Percentiles rank a stretch among this genome's conserved stretches.
Conservation (phyloP, 176 grass and related monocot species). For the Zoysia pacifica region DNA sequence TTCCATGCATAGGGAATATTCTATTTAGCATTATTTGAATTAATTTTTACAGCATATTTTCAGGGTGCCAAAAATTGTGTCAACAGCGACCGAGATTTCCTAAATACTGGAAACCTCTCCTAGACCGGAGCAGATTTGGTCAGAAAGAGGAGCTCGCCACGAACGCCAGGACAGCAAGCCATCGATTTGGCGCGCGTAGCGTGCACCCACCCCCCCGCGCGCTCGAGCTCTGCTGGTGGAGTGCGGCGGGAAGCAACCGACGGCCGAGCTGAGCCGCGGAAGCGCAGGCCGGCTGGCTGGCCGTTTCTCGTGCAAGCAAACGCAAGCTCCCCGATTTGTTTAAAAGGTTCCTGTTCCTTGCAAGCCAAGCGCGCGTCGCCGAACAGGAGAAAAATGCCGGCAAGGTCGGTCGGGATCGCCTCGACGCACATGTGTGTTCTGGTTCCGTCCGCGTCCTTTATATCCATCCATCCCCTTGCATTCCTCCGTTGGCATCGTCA, state of each 20-base stretch:
- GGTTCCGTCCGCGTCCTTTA: slow-evolving; percentile 7
- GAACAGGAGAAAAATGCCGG: slow-evolving; percentile 1
- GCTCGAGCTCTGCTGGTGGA: background rate
- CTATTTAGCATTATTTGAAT: no score
- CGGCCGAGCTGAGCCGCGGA: background rate
- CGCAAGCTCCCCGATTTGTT: slow-evolving; percentile 25
- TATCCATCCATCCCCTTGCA: background rate
- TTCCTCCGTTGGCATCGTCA: background rate
- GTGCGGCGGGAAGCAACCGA: slow-evolving; percentile 21
- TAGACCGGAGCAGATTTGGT: no score
- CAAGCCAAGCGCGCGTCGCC: slow-evolving; percentile 46
- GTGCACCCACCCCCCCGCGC: background rate
- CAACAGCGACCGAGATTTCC: no score
- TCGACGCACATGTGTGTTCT: background rate
- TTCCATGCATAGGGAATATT: no score
- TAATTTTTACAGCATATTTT: no score
- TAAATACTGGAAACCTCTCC: no score
- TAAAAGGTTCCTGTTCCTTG: slow-evolving; percentile 48
- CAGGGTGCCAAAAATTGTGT: no score
- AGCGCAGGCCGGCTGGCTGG: background rate
- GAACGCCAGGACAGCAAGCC: no score
- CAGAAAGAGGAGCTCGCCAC: no score
- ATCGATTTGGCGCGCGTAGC: background rate
- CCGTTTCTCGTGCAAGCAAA: slow-evolving; percentile 37
- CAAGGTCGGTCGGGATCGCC: background rate